phyloP scores from a whole-genome alignment of 2,329 filamentous ascomycete species.

The Fusarium proliferatum region DNA sequence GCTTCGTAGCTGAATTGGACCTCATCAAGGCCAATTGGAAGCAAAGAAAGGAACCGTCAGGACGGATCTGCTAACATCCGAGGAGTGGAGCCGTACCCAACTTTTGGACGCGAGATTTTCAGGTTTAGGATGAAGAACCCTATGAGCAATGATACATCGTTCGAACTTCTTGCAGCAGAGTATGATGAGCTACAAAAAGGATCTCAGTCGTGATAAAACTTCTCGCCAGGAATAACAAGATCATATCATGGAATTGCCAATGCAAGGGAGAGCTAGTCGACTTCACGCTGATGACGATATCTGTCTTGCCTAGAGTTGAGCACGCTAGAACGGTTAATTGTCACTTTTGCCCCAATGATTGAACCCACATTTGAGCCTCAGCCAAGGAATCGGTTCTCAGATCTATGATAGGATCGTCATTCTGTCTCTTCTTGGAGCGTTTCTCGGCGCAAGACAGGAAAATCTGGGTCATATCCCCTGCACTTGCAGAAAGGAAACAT shows the following conservation, averaged over 20 bases:
- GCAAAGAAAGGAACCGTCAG: neutral
- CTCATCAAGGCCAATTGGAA: neutral
- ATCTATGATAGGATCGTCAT: neutral
- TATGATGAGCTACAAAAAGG: rapidly evolving
- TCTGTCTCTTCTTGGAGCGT: neutral
- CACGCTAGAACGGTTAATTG: neutral
- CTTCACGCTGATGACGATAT: neutral
- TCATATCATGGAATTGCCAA: rapidly evolving
- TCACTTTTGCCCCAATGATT: neutral
- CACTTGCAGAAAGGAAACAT: neutral
- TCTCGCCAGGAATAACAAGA: rapidly evolving
- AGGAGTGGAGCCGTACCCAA: neutral
- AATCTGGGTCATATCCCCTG: neutral
- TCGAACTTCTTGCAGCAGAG: neutral
- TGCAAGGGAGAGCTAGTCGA: neutral
- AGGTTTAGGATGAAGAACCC: neutral
- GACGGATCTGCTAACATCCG: conserved; percentile 1
- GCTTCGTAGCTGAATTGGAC: neutral
- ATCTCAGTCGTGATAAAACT: too few relatives aligned
- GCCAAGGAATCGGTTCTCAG: neutral
- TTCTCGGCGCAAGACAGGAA: neutral
- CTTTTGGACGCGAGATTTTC: neutral
- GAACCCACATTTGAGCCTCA: neutral
- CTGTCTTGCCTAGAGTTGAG: neutral
- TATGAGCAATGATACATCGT: neutral